These are phyloP conservation scores for Fusarium brachygibbosum DNA, from an alignment of 2,329 filamentous ascomycete genomes.

Conservation along the genomic window DNA sequence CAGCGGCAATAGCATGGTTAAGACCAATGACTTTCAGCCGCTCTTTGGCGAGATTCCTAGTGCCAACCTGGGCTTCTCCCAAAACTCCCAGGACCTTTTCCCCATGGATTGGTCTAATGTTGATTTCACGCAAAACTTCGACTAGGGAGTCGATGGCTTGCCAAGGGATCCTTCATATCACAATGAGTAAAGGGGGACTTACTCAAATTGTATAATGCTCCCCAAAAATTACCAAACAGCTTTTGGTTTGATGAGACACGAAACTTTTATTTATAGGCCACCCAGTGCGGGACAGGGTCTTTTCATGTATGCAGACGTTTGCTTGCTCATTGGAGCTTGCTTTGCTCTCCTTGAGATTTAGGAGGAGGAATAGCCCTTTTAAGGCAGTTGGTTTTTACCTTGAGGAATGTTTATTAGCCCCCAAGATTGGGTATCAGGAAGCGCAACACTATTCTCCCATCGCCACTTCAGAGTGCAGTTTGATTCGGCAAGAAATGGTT, in stretches of 20 bases:
- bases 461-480: conserved; percentile 28
- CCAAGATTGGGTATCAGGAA: conserved; percentile 44
- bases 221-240: conserved; percentile 36
- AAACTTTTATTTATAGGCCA: conserved; percentile 36
- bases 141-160: conserved; percentile 44
- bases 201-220: conserved; percentile 42
- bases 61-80: conserved; percentile 65
- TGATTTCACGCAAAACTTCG: conserved; percentile 52
- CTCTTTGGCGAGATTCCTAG: conserved; percentile 67
- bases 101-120: conserved; percentile 60
- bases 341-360: conserved; percentile 25
- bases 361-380: conserved; percentile 9
- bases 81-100: conserved; percentile 65
- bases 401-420: conserved; percentile 20
- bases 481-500: conserved; percentile 39
- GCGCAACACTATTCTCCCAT: conserved; percentile 22
- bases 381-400: conserved; percentile 16
- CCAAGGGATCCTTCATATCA: neutral
- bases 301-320: conserved; percentile 44
- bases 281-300: conserved; percentile 31
- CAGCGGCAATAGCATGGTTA: conserved; percentile 47
- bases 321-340: conserved; percentile 34
- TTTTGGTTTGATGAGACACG: conserved; percentile 46
- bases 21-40: conserved; percentile 55
- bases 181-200: conserved; percentile 25